phyloP scores from a whole-genome alignment of 495 filamentous ascomycete genomes.

The Letharia columbiana region DNA sequence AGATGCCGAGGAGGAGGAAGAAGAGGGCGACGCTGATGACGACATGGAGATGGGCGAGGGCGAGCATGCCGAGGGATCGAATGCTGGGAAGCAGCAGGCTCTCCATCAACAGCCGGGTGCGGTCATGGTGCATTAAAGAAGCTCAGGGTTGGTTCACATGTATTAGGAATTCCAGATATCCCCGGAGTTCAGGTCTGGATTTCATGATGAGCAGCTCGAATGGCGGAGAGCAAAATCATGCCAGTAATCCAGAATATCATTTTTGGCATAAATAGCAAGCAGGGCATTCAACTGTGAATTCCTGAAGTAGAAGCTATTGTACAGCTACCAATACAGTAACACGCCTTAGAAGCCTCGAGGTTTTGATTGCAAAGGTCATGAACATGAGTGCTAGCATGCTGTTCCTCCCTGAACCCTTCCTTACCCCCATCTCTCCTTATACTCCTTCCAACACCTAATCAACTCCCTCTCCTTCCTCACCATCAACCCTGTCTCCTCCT shows the following conservation, averaged over 20 bases:
- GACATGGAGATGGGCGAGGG: slow-evolving; percentile 73
- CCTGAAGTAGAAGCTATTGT: not conserved
- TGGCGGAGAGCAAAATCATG: not conserved
- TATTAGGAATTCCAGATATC: slow-evolving; percentile 14
- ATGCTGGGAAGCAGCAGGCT: slow-evolving; percentile 28
- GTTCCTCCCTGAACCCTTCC: no score
- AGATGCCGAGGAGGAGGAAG: slow-evolving; percentile 67
- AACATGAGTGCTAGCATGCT: not conserved
- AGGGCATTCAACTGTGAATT: not conserved
- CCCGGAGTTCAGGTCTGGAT: slow-evolving; percentile 10
- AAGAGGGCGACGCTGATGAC: slow-evolving; percentile 57
- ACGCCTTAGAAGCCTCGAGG: not conserved
- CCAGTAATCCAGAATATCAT: slow-evolving; percentile 4
- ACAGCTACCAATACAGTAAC: not conserved
- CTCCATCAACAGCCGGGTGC: slow-evolving; percentile 33
- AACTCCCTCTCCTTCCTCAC: not conserved
- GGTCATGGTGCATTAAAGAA: slow-evolving; percentile 45
- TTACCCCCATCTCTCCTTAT: not conserved
- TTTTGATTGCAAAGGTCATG: no score
- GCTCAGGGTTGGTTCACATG: not conserved
- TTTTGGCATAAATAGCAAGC: slow-evolving; percentile 11
- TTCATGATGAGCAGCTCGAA: not conserved
- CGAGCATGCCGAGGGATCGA: slow-evolving; percentile 34
- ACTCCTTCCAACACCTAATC: slow-evolving; percentile 5
- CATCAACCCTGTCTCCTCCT: not conserved